Evolutionary conservation across 129 eudicot species (phyloP), one percentile per base, ranked within the genome.

Genomic region (Artemisia tridentata): DNA sequence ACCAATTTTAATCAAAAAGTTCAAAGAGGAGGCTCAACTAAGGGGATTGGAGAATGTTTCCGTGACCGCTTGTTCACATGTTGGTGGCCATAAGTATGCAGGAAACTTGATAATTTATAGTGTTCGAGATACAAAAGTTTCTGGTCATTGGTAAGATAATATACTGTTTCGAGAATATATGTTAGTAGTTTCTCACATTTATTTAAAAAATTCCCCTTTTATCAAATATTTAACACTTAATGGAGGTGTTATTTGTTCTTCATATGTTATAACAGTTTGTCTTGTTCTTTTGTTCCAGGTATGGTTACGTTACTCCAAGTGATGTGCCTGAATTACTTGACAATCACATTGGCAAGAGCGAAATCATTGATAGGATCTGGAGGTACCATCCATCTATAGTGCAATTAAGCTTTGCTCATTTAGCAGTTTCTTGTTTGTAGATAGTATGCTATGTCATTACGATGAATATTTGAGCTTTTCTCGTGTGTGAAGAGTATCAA

Each of bases 71-170:
- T 91, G 93, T 73, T 91, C 98, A 14, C 98, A 91, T 60, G 71
- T 91, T 73, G 98, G 98, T 20, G 98, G 98, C 25, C 96, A 91
- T 75, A 91, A 91, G 73, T 91, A 91, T 84, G 98, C 96, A 59
- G 98, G 98, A 16, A 91, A 91, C 72, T 73, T 88, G 74, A 91
- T 91, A 34, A 91, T 84, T 9, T 91, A 82, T 21, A 83, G 89
- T 69, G 68, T 45, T 56, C 46, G 81, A 71, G 80, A 84, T 29
- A 89, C 86, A 53, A 84, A 86, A 70, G 71, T 88, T 50, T 65
- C 76, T 48, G 98, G 98, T 23, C 88, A 91, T 57, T 91, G 98
- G 98, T 91, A 84, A 71, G 72, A 45, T 63, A 43, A n/a, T 63
- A 61, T 49, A 12, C 31, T 27, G 15, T 13, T 17, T 19, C 11